Conservation (phyloP, 768 basidiomycete species). For the Rubroboletus pulcherrimus region DNA sequence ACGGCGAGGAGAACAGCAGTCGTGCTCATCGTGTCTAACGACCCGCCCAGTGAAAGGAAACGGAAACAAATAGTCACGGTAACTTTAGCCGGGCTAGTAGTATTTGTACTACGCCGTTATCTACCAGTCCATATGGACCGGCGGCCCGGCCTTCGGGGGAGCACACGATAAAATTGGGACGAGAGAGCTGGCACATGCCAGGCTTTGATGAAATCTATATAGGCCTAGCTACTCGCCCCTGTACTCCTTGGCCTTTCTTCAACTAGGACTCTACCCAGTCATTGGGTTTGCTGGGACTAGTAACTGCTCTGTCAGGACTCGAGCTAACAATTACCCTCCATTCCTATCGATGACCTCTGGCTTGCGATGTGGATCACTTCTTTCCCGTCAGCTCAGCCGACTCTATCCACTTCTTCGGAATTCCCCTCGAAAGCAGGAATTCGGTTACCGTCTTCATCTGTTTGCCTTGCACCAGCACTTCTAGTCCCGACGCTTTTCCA, state of each 20-base stretch:
- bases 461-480: constrained; percentile 85
- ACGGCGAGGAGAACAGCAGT: constrained; percentile 16
- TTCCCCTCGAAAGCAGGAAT: constrained; percentile 62
- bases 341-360: too few relatives aligned
- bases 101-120: not conserved
- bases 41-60: not conserved
- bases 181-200: too few relatives aligned
- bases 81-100: not conserved
- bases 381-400: constrained; percentile 42
- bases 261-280: too few relatives aligned
- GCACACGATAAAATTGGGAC: too few relatives aligned
- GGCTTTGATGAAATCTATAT: too few relatives aligned
- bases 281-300: too few relatives aligned
- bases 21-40: constrained; percentile 4
- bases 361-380: constrained; percentile 29
- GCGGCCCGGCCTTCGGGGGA: too few relatives aligned
- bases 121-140: not conserved
- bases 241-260: too few relatives aligned
- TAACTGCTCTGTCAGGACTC: too few relatives aligned
- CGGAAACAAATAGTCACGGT: not conserved
- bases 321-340: too few relatives aligned
- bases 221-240: too few relatives aligned
- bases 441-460: constrained; percentile 66
- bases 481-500: constrained; percentile 55
- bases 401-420: constrained; percentile 82